Conservation (phyloP, 2,329 filamentous ascomycete species). For the Coleophoma eucalyptorum region DNA sequence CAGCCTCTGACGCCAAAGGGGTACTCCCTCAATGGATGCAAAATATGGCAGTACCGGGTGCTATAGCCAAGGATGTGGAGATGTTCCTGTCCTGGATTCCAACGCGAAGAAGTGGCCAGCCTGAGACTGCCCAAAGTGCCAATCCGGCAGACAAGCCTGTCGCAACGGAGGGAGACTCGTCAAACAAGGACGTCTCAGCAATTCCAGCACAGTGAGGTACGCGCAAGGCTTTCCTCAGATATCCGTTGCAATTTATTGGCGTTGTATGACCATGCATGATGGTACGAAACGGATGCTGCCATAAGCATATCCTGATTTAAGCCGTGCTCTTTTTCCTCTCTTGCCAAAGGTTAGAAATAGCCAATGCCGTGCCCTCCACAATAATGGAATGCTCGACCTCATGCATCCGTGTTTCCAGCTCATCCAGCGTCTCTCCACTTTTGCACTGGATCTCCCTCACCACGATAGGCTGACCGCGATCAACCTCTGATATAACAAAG, state of each 20-base stretch:
- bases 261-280: too few species aligned
- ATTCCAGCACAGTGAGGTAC: conserved; percentile 1
- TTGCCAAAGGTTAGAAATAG: conserved; percentile 36
- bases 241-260: too few species aligned
- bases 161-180: not conserved
- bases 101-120: not conserved
- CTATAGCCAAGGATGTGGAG: conserved; percentile 68
- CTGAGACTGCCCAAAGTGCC: not conserved
- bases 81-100: conserved; percentile 62
- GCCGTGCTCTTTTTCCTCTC: conserved; percentile 7
- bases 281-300: too few species aligned
- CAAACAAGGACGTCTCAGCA: conserved; percentile 4
- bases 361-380: conserved; percentile 63
- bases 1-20: conserved; percentile 67
- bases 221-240: too few species aligned
- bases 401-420: conserved; percentile 72
- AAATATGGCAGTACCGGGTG: conserved; percentile 56
- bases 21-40: conserved; percentile 63
- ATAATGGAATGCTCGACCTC: conserved; percentile 73
- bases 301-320: not conserved
- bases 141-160: not conserved
- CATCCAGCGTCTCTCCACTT: conserved; percentile 60
- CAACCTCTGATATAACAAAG: conserved; percentile 76
- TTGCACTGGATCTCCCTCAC: conserved; percentile 64
- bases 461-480: conserved; percentile 72